Percentiles rank a stretch among this genome's conserved stretches.
Conservation (phyloP, 345 rosid species). For the Balakata baccata region DNA sequence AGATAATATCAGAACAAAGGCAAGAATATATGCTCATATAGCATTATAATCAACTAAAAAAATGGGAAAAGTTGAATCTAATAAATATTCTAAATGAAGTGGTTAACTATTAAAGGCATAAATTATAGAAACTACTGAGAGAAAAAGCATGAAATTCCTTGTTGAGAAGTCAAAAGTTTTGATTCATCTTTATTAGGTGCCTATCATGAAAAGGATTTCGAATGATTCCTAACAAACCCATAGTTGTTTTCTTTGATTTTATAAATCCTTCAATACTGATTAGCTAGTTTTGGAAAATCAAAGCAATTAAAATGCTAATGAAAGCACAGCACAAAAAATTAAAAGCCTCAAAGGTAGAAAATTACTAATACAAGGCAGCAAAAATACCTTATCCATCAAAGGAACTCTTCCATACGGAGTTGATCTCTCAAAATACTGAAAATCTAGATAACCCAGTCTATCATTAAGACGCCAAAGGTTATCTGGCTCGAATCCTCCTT, state of each 20-base stretch:
- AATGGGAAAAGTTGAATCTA: slow-evolving; percentile 15
- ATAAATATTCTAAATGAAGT: background rate
- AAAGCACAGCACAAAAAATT: slow-evolving; percentile 8
- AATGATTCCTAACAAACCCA: slow-evolving; percentile 28
- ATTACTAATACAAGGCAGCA: slow-evolving; percentile 22
- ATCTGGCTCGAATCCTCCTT: slow-evolving; percentile 75
- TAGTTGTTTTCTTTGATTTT: background rate
- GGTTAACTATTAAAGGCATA: background rate
- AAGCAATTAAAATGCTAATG: background rate
- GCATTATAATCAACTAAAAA: slow-evolving; percentile 6
- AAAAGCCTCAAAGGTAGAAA: background rate
- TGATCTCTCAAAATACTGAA: slow-evolving; percentile 82
- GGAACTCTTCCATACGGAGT: slow-evolving; percentile 96
- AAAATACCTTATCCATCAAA: slow-evolving; percentile 90
- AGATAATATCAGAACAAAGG: slow-evolving; percentile 8
- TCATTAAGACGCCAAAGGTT: slow-evolving; percentile 58
- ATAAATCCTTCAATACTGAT: background rate
- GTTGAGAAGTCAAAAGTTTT: slow-evolving; percentile 36
- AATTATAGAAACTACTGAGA: slow-evolving; percentile 3
- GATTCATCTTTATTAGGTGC: slow-evolving; percentile 38
- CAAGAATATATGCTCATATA: slow-evolving; percentile 24
- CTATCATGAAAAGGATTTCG: slow-evolving; percentile 22
- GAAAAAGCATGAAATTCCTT: slow-evolving; percentile 14
- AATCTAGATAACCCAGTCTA: slow-evolving; percentile 69
- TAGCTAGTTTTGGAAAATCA: slow-evolving; percentile 7